phyloP scores from a whole-genome alignment of 1,284 basidiomycete species.

The Acaromyces ingoldii region DNA sequence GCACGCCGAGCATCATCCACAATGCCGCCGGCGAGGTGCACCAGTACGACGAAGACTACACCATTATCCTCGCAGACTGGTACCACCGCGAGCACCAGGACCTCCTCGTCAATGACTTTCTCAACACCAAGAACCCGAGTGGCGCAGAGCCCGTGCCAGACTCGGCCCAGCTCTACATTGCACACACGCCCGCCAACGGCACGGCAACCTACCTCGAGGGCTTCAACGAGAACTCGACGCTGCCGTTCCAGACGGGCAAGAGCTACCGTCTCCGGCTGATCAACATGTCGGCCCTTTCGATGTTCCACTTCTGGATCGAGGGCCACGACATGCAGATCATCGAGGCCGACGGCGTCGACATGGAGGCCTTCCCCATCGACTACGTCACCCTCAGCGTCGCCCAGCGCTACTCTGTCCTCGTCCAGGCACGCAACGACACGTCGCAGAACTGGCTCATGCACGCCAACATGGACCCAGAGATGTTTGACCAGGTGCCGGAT shows the following conservation, averaged over 20 bases:
- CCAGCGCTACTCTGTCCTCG: conserved; percentile 88
- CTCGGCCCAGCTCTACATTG: conserved; percentile 76
- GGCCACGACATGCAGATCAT: conserved; percentile 84
- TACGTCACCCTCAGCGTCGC: conserved; percentile 72
- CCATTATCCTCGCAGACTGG: conserved; percentile 77
- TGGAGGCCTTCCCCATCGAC: conserved; percentile 66
- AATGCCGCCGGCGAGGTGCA: conserved; percentile 52
- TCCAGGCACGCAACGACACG: conserved; percentile 81
- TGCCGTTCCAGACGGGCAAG: conserved; percentile 64
- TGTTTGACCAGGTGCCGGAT: conserved; percentile 51
- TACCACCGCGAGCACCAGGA: conserved; percentile 39
- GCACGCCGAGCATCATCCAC: conserved; percentile 72
- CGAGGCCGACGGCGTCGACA: conserved; percentile 80
- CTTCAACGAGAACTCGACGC: conserved; percentile 72
- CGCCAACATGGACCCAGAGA: conserved; percentile 72
- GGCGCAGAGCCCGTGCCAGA: conserved; percentile 57
- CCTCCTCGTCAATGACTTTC: conserved; percentile 57
- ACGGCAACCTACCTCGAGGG: conserved; percentile 29
- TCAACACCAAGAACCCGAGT: conserved; percentile 58
- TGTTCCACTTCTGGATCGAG: conserved; percentile 62
- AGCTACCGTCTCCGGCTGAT: conserved; percentile 68
- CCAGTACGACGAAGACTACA: conserved; percentile 85
- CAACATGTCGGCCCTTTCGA: conserved; percentile 61
- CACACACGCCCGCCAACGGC: conserved; percentile 54
- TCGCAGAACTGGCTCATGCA: conserved; percentile 79